phyloP scores from a whole-genome alignment of 257 asterid genomes.

The Avicennia marina region DNA sequence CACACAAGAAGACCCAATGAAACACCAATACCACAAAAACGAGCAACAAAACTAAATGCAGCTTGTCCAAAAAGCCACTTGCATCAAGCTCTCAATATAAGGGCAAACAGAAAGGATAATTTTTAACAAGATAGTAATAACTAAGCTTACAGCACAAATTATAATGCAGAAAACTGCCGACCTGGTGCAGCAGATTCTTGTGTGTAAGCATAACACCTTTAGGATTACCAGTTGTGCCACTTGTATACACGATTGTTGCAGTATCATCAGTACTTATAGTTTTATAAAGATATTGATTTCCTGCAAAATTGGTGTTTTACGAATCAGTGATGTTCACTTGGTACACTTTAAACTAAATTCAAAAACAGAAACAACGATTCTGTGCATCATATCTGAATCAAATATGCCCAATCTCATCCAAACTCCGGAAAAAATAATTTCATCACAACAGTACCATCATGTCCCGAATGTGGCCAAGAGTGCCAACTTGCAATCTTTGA shows the following conservation, averaged over 20 bases:
- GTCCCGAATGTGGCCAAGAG: no score
- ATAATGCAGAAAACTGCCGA: constrained; percentile 21
- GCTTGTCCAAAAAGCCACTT: not conserved
- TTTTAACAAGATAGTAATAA: not conserved
- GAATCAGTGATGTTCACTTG: constrained; percentile 16
- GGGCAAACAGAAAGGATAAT: not conserved
- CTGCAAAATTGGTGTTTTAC: constrained; percentile 30
- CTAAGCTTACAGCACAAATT: not conserved
- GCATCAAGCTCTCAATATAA: not conserved
- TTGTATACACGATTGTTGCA: constrained; percentile 82
- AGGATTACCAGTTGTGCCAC: constrained; percentile 96
- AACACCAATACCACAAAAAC: not conserved
- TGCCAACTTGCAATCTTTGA: no score
- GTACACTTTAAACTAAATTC: constrained; percentile 1
- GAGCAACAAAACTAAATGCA: not conserved
- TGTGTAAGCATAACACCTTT: constrained; percentile 98
- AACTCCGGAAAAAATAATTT: not conserved
- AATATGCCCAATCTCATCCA: not conserved
- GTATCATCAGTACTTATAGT: constrained; percentile 66
- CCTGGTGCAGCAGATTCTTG: constrained; percentile 90
- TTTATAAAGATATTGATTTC: constrained; percentile 49
- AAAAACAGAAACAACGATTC: constrained; percentile 5
- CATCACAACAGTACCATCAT: constrained; percentile 2
- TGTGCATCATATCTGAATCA: constrained; percentile 5
- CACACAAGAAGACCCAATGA: not conserved